Conservation (phyloP, 1,284 basidiomycete species). For the Ganoderma sp. region DNA sequence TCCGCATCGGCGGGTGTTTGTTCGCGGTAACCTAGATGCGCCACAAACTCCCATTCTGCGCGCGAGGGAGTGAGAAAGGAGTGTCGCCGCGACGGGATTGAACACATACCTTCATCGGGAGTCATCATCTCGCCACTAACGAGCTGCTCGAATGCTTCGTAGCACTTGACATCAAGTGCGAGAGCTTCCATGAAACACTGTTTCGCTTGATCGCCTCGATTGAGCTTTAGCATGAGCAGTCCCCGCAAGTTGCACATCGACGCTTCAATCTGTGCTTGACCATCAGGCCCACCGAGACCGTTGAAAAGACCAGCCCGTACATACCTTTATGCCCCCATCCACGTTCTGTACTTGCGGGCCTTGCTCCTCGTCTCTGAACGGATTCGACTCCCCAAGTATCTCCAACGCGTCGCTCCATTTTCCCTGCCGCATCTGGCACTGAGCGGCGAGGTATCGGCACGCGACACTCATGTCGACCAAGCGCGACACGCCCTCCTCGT, state of each 20-base stretch:
- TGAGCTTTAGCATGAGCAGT: constrained; percentile 91
- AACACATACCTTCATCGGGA: constrained; percentile 77
- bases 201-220: constrained; percentile 88
- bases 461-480: constrained; percentile 92
- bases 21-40: constrained; percentile 80
- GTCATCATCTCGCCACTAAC: constrained; percentile 94
- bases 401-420: constrained; percentile 94
- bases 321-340: constrained; percentile 87
- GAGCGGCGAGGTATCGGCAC: constrained; percentile 92
- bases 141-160: constrained; percentile 92
- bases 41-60: constrained; percentile 96
- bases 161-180: constrained; percentile 95
- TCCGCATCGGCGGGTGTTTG: constrained; percentile 88
- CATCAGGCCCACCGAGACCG: constrained; percentile 6
- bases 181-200: constrained; percentile 95
- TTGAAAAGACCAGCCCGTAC: constrained; percentile 4
- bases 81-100: no score
- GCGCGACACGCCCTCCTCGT: constrained; percentile 69
- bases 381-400: constrained; percentile 91
- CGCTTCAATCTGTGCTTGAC: constrained; percentile 76
- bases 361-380: constrained; percentile 72
- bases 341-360: constrained; percentile 74
- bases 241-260: constrained; percentile 96
- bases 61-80: background rate
- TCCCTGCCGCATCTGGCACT: constrained; percentile 92